Percentiles rank a stretch among this genome's conserved stretches.
phyloP scores from a whole-genome alignment of 148 eudicot genomes.

The Nepenthes gracilis region DNA sequence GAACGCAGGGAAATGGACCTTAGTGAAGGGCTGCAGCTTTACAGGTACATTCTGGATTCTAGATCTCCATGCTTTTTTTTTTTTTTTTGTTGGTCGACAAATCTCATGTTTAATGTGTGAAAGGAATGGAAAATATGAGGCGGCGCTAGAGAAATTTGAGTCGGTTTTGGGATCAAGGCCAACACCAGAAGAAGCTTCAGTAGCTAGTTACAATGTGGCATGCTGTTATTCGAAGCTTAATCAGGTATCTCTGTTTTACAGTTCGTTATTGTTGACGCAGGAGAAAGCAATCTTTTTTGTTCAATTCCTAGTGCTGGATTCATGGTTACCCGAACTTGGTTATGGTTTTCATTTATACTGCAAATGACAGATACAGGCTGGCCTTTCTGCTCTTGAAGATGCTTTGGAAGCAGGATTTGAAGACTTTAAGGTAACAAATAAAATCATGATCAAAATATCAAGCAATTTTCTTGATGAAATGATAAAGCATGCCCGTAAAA shows the following conservation, averaged over 20 bases:
- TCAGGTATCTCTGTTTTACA: constrained; percentile 41
- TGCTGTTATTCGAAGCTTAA: constrained; percentile 93
- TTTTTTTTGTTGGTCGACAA: not conserved
- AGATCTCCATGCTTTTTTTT: not conserved
- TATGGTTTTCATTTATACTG: not conserved
- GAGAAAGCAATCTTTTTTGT: too few relatives aligned
- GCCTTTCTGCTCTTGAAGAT: constrained; percentile 91
- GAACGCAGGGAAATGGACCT: constrained; percentile 65
- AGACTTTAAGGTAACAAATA: constrained; percentile 65
- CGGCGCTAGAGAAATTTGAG: constrained; percentile 79
- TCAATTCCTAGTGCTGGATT: too few relatives aligned
- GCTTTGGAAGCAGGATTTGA: constrained; percentile 81
- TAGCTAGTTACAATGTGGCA: constrained; percentile 92
- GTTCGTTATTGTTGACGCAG: too few relatives aligned
- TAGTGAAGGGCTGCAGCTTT: constrained; percentile 75
- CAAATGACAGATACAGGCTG: constrained; percentile 63
- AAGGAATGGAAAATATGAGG: constrained; percentile 79
- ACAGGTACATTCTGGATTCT: constrained; percentile 33
- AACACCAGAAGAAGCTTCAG: constrained; percentile 57
- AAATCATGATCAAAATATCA: not conserved
- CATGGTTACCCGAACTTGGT: too few relatives aligned
- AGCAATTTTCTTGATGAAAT: too few relatives aligned
- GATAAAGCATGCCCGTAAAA: not conserved
- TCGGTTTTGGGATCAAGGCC: constrained; percentile 89
- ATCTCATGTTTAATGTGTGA: not conserved